Evolutionary conservation across 257 asterid species (phyloP), one percentile per base, ranked within the genome.

Genomic region (Salvia hispanica): DNA sequence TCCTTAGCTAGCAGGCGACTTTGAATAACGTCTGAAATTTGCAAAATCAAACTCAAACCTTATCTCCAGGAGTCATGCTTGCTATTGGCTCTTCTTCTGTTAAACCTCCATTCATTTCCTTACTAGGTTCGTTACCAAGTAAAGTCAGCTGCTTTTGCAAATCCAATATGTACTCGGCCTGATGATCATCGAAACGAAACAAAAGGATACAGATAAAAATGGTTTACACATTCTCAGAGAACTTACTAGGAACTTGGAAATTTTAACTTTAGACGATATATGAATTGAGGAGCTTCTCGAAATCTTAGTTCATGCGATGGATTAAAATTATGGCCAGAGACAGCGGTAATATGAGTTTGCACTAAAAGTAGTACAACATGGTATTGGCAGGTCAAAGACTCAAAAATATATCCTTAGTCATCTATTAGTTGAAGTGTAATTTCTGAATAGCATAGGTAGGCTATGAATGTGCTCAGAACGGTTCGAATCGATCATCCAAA

Each of bases 101-200:
- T 70, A 84, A 68, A 70, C 83, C 76, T 61, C 88, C 96, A 65
- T 86, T 85, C 73, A 80, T 77, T 62, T 85, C 94, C 76, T 70
- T 87, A 70, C 84, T 72, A 31, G 92, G 87, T 82, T 84, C 97
- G 56, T 76, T 76, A 21, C 95, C 87, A 67, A 90, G 87, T 67
- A 93, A 81, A 31, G 89, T 81, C 69, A 94, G 89, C 82, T 86
- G 97, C 88, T 85, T 94, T 74, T 94, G 96, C 85, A 94, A 85
- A 75, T 93, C 97, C 81, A 90, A 70, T 80, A 94, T 87, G 76
- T 85, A 80, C 72, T 90, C 97, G 28, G 97, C 99, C 97, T 93
- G 92, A 73, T 67, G 40, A 73, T 33, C 67, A 68, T 70, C 69
- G 55, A 40, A 34, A 72, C 10, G 65, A 43, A 61, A 45, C 37